A percentile compares a stretch with the other conserved stretches of the same genome.
Conservation (phyloP, 164 flowering plant species). For the Magnolia kwangsiensis region DNA sequence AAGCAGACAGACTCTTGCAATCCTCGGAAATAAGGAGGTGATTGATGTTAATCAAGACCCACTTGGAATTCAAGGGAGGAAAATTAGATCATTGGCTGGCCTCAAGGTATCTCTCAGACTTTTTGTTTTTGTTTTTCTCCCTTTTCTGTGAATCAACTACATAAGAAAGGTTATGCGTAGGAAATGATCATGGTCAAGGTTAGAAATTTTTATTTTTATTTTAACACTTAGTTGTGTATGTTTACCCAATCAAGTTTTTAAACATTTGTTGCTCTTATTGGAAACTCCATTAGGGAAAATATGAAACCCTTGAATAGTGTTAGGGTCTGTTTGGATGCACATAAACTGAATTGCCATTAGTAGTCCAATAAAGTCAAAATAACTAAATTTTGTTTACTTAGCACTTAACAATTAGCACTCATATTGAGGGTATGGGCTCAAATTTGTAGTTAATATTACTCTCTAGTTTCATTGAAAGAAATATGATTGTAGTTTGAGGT, state of each 20-base stretch:
- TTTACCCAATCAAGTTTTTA: neutral
- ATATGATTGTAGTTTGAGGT: no score
- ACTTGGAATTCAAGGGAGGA: conserved; percentile 46
- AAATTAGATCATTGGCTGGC: conserved; percentile 30
- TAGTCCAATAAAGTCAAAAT: neutral
- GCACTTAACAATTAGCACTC: neutral
- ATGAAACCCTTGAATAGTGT: no score
- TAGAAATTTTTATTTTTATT: no score
- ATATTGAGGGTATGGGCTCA: neutral
- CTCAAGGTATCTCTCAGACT: conserved; percentile 29
- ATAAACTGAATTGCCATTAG: no score
- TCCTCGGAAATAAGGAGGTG: conserved; percentile 46
- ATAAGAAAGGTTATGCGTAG: neutral
- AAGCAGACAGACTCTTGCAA: conserved; percentile 30
- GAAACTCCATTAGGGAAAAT: no score
- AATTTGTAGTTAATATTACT: neutral
- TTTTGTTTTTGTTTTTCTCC: no score
- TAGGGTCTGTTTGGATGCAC: no score
- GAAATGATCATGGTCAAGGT: no score
- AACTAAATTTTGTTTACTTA: neutral
- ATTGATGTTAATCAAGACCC: conserved; percentile 48
- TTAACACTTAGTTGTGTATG: no score
- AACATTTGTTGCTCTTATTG: no score
- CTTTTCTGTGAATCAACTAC: neutral
- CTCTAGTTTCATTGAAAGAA: no score